These are phyloP conservation scores for Pseudozyma hubeiensis DNA, from an alignment of 1,284 basidiomycete species.

Conservation along the genomic window DNA sequence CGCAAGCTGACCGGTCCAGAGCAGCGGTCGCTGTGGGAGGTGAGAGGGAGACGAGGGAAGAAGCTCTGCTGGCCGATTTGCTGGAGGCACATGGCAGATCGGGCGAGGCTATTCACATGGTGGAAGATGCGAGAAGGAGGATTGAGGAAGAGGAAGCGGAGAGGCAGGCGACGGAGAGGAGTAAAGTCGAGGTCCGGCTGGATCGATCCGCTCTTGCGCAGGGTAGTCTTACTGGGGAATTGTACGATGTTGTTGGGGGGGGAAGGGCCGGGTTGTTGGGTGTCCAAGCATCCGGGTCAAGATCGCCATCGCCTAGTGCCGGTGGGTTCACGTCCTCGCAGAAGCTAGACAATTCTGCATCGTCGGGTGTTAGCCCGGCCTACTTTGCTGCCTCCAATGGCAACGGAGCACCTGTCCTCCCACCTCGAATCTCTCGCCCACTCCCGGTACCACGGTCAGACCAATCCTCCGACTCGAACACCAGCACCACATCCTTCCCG, in stretches of 20 bases:
- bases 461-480: slow-evolving; percentile 27
- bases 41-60: slow-evolving; percentile 36
- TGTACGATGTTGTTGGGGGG: slow-evolving; percentile 22
- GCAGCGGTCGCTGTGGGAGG: neutral
- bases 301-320: slow-evolving; percentile 8
- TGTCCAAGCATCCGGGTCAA: slow-evolving; percentile 18
- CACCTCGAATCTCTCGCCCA: slow-evolving; percentile 20
- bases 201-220: slow-evolving; percentile 45
- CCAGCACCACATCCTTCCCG: slow-evolving; percentile 17
- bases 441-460: slow-evolving; percentile 32
- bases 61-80: slow-evolving; percentile 54
- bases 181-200: slow-evolving; percentile 46
- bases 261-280: slow-evolving; percentile 13
- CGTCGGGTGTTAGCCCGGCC: too few species aligned
- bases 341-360: too few species aligned
- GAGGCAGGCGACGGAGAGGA: slow-evolving; percentile 44
- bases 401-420: neutral
- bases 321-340: neutral
- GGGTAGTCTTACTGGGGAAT: slow-evolving; percentile 35
- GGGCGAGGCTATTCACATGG: slow-evolving; percentile 27
- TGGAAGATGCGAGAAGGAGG: slow-evolving; percentile 41
- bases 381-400: neutral
- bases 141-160: slow-evolving; percentile 54
- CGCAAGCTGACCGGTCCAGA: slow-evolving; percentile 43
- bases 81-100: slow-evolving; percentile 52